A percentile compares a stretch with the other conserved stretches of the same genome.
phyloP scores from a whole-genome alignment of 2,329 filamentous ascomycete genomes.

The Ophiocordyceps camponoti-leonardi region DNA sequence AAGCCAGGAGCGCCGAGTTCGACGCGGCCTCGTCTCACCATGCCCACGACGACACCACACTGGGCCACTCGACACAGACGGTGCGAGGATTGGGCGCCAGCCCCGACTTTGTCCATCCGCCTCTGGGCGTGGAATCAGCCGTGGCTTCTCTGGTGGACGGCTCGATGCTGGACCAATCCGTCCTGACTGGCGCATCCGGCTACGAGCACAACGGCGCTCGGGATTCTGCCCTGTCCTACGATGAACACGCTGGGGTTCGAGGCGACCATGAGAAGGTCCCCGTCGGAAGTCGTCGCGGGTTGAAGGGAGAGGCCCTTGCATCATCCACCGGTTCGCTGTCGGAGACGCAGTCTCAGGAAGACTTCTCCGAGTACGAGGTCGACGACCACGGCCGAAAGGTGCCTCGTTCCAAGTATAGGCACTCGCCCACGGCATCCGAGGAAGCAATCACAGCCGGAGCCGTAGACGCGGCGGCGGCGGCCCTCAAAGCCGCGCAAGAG shows the following conservation, averaged over 20 bases:
- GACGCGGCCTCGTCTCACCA: conserved; percentile 39
- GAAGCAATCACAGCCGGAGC: conserved; percentile 39
- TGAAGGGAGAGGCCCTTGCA: conserved; percentile 19
- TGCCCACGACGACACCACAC: conserved; percentile 34
- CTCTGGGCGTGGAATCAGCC: conserved; percentile 64
- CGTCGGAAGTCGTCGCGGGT: conserved; percentile 17
- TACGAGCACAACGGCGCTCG: conserved; percentile 24
- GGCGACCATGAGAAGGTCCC: conserved; percentile 25
- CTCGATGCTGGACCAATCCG: conserved; percentile 49
- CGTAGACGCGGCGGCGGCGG: conserved; percentile 33
- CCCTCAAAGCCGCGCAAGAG: conserved; percentile 30
- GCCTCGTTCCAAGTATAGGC: conserved; percentile 22
- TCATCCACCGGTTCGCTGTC: conserved; percentile 22
- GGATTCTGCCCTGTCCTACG: conserved; percentile 19
- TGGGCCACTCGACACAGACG: conserved; percentile 47
- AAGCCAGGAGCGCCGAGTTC: conserved; percentile 29
- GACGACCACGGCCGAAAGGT: conserved; percentile 42
- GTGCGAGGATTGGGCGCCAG: conserved; percentile 57
- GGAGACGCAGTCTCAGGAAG: conserved; percentile 20
- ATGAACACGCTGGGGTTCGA: conserved; percentile 8
- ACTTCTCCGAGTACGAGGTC: conserved; percentile 38
- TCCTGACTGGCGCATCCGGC: conserved; percentile 44
- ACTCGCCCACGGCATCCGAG: conserved; percentile 39
- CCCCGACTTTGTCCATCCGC: conserved; percentile 58
- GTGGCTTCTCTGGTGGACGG: conserved; percentile 77